phyloP scores from a whole-genome alignment of 2,329 filamentous ascomycete species.

The Lecanicillium sp. region DNA sequence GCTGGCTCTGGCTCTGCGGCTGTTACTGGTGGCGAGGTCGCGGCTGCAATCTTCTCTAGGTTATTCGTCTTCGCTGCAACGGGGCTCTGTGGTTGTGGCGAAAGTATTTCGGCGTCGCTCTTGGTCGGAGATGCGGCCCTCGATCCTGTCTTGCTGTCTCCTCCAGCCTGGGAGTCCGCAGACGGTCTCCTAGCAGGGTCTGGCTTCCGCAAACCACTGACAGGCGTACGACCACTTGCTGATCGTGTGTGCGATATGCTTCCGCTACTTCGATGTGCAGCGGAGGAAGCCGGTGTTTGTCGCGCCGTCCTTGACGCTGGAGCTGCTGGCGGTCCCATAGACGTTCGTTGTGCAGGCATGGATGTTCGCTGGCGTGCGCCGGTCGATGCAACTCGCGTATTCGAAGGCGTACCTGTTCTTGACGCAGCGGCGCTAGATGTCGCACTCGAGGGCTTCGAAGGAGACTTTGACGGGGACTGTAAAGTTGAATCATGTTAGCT shows the following conservation, averaged over 20 bases:
- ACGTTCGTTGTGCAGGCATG: conserved; percentile 45
- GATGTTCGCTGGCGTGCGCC: conserved; percentile 46
- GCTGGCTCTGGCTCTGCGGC: conserved; percentile 9
- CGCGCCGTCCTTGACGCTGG: conserved; percentile 35
- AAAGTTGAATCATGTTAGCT: conserved; percentile 3
- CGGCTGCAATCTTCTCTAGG: conserved; percentile 42
- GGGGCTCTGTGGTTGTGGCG: conserved; percentile 42
- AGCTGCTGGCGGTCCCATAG: conserved; percentile 58
- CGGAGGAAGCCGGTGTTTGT: conserved; percentile 36
- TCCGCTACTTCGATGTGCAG: conserved; percentile 22
- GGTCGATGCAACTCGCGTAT: conserved; percentile 36
- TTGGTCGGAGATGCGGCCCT: conserved; percentile 36
- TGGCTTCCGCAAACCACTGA: conserved; percentile 29
- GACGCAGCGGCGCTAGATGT: conserved; percentile 52
- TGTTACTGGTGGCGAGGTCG: conserved; percentile 16
- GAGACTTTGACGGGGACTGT: conserved; percentile 71
- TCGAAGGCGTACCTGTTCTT: conserved; percentile 57
- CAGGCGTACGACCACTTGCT: conserved; percentile 30
- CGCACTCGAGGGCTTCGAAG: conserved; percentile 60
- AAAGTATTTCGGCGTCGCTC: conserved; percentile 41
- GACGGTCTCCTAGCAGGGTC: conserved; percentile 35
- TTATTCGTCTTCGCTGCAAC: conserved; percentile 40
- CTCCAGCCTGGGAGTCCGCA: conserved; percentile 35
- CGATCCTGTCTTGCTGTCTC: conserved; percentile 27
- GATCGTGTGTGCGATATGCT: conserved; percentile 26